Base-by-base conservation (phyloP, 495 filamentous ascomycete species). In the Hypomontagnella submonticulosa region DNA sequence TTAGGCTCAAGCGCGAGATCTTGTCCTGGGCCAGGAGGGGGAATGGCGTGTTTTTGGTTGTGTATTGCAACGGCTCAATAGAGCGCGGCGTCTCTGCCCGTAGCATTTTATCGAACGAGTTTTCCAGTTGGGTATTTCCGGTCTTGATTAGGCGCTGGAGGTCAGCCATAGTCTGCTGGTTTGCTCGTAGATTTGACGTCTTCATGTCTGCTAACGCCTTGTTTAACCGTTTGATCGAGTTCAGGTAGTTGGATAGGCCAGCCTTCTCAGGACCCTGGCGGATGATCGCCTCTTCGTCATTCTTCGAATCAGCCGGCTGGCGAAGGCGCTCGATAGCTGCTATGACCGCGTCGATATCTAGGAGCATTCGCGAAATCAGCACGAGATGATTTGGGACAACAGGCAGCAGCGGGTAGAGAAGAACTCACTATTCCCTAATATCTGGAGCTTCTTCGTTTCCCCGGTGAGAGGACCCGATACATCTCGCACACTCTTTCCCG, bases 401-500 rank as follows among this genome's bases (percentile, higher is more conserved):
- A 64, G 44, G 16, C 23, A 23, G 4, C 12, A 20, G 53, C 36
- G 27, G 9, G 27, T 41, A 53, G 32, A 20, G 34, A 48, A 52
- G 30, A 48, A 72, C 85, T 53, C 73, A 89, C 89, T 97, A 63
- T 82, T 88, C 53, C 90, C 93, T 37, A 93, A 86, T 18, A 86
- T 84, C 73, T 97, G 96, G 4, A 97, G 85, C 36, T 85, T 88
- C 75, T 92, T 90, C 1, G 96, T 98, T 72, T 97, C 96, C 69
- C 91, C 92, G 74, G 93, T 93, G 23, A 98, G 89, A 7, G 96
- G 96, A 0, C 93, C 92, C 46, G 97, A 92, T 8, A 96, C 92
- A 61, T 97, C 89, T 59, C 93, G 89, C 12, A 98, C 92, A 47
- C 88, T 92, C 73, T 92, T 91, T 15, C 92, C 95, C 47, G 90